Evolutionary conservation across 306 rosid genomes (phyloP), one percentile per base, ranked within the genome.

Genomic region (Arachis stenosperma): DNA sequence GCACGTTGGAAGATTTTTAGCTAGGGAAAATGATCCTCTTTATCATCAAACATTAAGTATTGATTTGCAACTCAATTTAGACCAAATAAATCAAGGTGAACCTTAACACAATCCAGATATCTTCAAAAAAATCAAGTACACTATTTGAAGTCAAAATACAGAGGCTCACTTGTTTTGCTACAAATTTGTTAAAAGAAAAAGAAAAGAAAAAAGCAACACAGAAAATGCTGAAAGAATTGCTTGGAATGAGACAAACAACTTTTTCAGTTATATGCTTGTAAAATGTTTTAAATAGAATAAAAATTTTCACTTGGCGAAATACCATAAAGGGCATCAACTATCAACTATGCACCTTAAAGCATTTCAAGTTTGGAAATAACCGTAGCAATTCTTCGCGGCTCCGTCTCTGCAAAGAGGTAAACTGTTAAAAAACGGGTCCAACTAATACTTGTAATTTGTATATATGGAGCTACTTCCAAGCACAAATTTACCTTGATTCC

Each of bases 331-430:
- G 76, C 27, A 27, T 82, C 75, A 92, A 78, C 96, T 90, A 27
- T 82, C 75, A 92, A 78, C 96, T 90, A 81, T 92, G 98, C 82
- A 92, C 98, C 85, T 86, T 92, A 74, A 88, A 92, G 79, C 96
- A 89, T 80, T 44, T 86, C 83, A 90, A 74, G 79, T 79, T 36
- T 36, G 98, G 96, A 79, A 92, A 90, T 78, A 92, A 51, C 30
- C 64, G 81, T 75, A 90, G 94, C 85, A 90, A 78, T 47, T 90
- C 89, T 29, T 77, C 81, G 2, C 84, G 92, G 80, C 94, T 88
- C 79, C 96, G 90, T 69, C 73, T 90, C 98, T 92, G 67, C 79
- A 79, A 81, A 66, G 30, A 66, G 39, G 41, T 36, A 8, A 40
- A 61, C 47, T 75, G 12, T 88, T 57, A 77, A 29, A 51, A 52